These are phyloP conservation scores for Pseudevernia furfuracea DNA, from an alignment of 495 filamentous ascomycete genomes.

Conservation along the genomic window DNA sequence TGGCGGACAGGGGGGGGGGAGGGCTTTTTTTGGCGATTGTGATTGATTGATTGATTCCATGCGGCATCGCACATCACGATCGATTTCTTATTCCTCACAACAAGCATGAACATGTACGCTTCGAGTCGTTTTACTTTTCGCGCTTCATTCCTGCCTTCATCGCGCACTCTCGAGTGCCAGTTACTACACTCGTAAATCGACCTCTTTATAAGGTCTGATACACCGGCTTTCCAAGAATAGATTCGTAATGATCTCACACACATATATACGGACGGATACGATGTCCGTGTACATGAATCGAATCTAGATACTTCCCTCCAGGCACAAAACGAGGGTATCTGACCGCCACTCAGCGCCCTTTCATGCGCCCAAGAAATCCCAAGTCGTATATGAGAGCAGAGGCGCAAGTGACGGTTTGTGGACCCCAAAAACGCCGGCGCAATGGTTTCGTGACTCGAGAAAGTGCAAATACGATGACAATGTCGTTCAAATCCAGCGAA, in stretches of 20 bases:
- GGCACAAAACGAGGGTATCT: constrained; percentile 1
- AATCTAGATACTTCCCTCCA: not conserved
- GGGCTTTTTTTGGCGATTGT: no score
- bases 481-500: not conserved
- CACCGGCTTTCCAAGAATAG: not conserved
- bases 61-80: not conserved
- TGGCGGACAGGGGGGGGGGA: not conserved
- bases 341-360: not conserved
- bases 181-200: not conserved
- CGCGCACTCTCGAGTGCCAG: no score
- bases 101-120: no score
- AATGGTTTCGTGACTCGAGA: not conserved
- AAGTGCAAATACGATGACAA: not conserved
- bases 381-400: not conserved
- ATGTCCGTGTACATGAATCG: not conserved
- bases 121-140: no score
- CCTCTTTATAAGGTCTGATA: no score
- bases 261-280: not conserved
- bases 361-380: not conserved
- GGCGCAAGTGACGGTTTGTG: not conserved
- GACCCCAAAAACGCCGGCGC: constrained; percentile 3
- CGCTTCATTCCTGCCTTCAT: not conserved
- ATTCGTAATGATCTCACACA: not conserved
- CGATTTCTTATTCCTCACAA: not conserved
- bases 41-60: no score